A percentile compares a stretch with the other conserved stretches of the same genome.
These are phyloP conservation scores for Tagetes patula DNA, from an alignment of 129 eudicot genomes.

Conservation along the genomic window DNA sequence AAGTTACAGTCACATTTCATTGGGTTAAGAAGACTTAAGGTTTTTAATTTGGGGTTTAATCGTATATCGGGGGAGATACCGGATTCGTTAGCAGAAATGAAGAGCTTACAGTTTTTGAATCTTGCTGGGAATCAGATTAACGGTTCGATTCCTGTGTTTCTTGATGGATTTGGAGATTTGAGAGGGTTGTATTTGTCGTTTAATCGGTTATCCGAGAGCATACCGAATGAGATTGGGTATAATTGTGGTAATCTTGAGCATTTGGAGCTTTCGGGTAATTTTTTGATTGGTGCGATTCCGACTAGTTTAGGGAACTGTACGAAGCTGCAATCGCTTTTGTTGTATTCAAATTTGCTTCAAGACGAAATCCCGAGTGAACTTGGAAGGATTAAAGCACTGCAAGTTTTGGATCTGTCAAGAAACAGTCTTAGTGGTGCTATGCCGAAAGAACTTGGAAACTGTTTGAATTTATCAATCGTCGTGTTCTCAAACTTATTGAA, in stretches of 20 bases:
- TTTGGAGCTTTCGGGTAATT: conserved; percentile 76
- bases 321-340: conserved; percentile 49
- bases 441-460: conserved; percentile 68
- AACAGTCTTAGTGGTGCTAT: conserved; percentile 70
- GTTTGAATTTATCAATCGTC: conserved; percentile 56
- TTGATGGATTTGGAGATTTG: conserved; percentile 58
- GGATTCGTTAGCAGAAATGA: conserved; percentile 41
- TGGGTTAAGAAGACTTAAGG: conserved; percentile 66
- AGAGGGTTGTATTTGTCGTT: conserved; percentile 79
- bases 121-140: conserved; percentile 73
- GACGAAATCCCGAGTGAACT: conserved; percentile 69
- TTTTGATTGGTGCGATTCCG: conserved; percentile 62
- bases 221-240: conserved; percentile 64
- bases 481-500: conserved; percentile 75
- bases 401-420: conserved; percentile 78
- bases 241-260: conserved; percentile 72
- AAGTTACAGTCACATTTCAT: conserved; percentile 38
- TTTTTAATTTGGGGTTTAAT: conserved; percentile 86
- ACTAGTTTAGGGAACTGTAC: conserved; percentile 65
- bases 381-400: conserved; percentile 52
- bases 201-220: conserved; percentile 55
- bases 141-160: conserved; percentile 60
- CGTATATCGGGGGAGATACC: conserved; percentile 69
- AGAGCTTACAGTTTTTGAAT: conserved; percentile 63
- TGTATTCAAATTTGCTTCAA: conserved; percentile 75